phyloP scores from a whole-genome alignment of 2,329 filamentous ascomycete genomes.

The Lasiodiplodia sp. region DNA sequence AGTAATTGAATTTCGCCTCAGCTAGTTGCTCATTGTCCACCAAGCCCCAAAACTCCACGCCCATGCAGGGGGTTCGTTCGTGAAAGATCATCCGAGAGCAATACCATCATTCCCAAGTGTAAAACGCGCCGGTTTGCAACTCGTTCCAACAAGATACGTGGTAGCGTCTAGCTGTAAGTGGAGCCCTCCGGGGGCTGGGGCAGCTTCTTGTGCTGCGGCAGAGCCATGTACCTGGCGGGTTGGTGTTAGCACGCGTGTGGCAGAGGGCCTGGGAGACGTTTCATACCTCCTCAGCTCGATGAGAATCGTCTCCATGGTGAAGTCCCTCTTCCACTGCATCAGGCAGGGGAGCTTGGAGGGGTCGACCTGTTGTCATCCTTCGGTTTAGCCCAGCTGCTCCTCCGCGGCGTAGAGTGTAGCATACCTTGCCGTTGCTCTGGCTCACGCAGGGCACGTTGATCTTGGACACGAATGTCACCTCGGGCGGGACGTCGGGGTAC shows the following conservation, averaged over 20 bases:
- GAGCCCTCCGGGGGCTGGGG: conserved; percentile 91
- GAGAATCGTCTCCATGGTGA: conserved; percentile 93
- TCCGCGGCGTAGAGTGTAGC: conserved; percentile 28
- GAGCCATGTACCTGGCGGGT: conserved; percentile 83
- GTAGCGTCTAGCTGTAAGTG: conserved; percentile 52
- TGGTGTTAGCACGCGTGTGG: conserved; percentile 31
- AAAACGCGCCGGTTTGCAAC: background rate
- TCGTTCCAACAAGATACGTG: background rate
- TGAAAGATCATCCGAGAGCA: conserved; percentile 1
- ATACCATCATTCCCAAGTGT: background rate
- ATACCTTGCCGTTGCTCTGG: conserved; percentile 74
- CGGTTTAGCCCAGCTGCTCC: background rate
- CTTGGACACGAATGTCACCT: conserved; percentile 90
- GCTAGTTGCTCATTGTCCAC: conserved; percentile 13
- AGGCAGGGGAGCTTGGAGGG: conserved; percentile 83
- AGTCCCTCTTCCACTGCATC: conserved; percentile 87
- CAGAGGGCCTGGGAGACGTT: background rate
- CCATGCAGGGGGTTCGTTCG: conserved; percentile 25
- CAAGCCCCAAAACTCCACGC: conserved; percentile 27
- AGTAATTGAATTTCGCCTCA: conserved; percentile 5
- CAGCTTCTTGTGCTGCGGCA: conserved; percentile 90
- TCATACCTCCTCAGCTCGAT: conserved; percentile 80
- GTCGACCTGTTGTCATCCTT: conserved; percentile 69
- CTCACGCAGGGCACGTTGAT: conserved; percentile 98
- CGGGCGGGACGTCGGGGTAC: conserved; percentile 89